Evolutionary conservation across 306 rosid species (phyloP).

Genomic region (Dryas alaskensis): DNA sequence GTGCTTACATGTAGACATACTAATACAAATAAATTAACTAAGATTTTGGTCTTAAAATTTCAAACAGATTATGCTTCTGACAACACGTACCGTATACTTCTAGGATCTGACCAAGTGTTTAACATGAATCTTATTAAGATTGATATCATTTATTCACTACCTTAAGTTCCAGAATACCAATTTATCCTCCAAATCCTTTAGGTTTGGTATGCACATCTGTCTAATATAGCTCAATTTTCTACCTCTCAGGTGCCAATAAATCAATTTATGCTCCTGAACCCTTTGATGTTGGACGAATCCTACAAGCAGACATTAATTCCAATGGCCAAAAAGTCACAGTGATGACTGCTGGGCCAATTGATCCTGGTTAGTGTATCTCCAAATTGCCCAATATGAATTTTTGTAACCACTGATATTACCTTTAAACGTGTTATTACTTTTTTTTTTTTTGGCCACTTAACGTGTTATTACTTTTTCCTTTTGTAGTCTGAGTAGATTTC

Average conservation of each 20-base stretch:
- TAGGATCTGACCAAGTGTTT: neutral
- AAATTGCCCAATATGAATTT: neutral
- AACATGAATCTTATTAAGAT: neutral
- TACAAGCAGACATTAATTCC: slow-evolving; percentile 69
- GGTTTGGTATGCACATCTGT: neutral
- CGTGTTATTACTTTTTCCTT: slow-evolving; percentile 10
- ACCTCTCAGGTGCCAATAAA: slow-evolving; percentile 62
- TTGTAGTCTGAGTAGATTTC: neutral
- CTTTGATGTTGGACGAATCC: slow-evolving; percentile 81
- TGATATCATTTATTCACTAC: neutral
- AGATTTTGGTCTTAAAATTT: neutral
- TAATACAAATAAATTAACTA: neutral
- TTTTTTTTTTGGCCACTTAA: too few relatives aligned
- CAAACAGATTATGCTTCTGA: neutral
- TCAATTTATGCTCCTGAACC: slow-evolving; percentile 84
- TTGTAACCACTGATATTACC: neutral
- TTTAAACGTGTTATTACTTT: neutral
- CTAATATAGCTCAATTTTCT: slow-evolving; percentile 17
- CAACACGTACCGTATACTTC: neutral
- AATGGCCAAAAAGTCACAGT: slow-evolving; percentile 59
- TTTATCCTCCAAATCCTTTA: neutral
- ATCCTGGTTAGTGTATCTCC: slow-evolving; percentile 61
- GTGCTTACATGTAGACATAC: neutral
- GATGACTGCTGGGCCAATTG: slow-evolving; percentile 64
- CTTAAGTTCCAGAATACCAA: neutral